Base-by-base conservation (phyloP, 2,329 filamentous ascomycete genomes). In the Claviceps digitariae region DNA sequence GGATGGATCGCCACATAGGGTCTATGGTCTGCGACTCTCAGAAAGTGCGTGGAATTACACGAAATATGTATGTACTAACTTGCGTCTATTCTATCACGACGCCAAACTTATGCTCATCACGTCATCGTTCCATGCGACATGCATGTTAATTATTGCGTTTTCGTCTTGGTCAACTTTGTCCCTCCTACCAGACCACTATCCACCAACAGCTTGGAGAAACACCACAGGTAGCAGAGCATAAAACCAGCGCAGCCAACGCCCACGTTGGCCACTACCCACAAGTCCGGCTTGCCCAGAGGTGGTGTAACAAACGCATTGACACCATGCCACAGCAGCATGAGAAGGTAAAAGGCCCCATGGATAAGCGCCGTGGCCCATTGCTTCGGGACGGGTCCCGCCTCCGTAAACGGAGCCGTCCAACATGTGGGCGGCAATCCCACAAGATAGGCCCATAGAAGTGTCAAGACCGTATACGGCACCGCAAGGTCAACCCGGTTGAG, bases 261-360 rank as follows among this genome's bases (percentile, higher is more conserved):
- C 9, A 93, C 90, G 63, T 98, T 98, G 13, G 83, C 78, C 2
- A 98, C 90, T 3, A 94, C 84, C 91, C 91, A 98, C 1, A 98
- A 72, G 70, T 98, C 93, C 0, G 93, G 93, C 69, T 95, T 96
- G 54, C 78, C 75, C 0, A 72, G 61, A 4, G 91, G 90, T 15
- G 90, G 83, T 10, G 67, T 56, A 1, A 90, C 69, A 56, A 82
- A 82, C 1, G 78, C 77, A 60, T 95, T 88, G 0, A 82, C 71
- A 13, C 87, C 67, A 67, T 98, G 93, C 89, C 93, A 96, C 15
- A 68, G 75, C 15, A 81, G 73, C 84, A 96, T 95, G 34, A 74
- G 75, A 4, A 81, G 58, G 63, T 97, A 97, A 60, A 93, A 90
- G 13, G 73, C 70, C 13, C 82, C 67, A 63, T 98, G 93, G 4